Percentiles rank a stretch among this genome's conserved stretches.
phyloP scores from a whole-genome alignment of 352 stramenopile species.

The Albugo laibachii region DNA sequence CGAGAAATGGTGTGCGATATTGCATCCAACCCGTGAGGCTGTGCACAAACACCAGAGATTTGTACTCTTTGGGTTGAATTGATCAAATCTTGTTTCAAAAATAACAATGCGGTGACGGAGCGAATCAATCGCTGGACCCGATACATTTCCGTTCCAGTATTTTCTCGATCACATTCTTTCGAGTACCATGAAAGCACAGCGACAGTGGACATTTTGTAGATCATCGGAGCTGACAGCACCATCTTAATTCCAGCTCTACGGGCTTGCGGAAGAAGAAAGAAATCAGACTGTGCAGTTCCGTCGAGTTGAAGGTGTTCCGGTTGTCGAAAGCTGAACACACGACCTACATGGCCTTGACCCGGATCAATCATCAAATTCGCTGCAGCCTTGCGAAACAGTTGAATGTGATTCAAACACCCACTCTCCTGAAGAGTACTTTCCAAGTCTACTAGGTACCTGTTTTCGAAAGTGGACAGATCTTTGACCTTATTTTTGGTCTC shows the following conservation, averaged over 20 bases:
- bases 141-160: slow-evolving; percentile 31
- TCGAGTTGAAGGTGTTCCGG: slow-evolving; percentile 42
- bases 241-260: slow-evolving; percentile 41
- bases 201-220: slow-evolving; percentile 64
- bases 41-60: too few relatives aligned
- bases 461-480: too few relatives aligned
- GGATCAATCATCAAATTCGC: slow-evolving; percentile 59
- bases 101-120: slow-evolving; percentile 39
- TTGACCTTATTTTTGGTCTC: too few relatives aligned
- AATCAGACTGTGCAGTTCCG: slow-evolving; percentile 28
- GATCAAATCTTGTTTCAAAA: slow-evolving; percentile 22
- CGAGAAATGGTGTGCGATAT: slow-evolving; percentile 19
- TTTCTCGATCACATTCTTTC: slow-evolving; percentile 20
- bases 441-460: background rate
- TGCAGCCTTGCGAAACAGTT: slow-evolving; percentile 51
- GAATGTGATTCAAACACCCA: slow-evolving; percentile 25
- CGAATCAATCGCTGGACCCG: slow-evolving; percentile 46
- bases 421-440: slow-evolving; percentile 10
- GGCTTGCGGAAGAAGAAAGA: slow-evolving; percentile 53
- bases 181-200: slow-evolving; percentile 71
- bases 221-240: slow-evolving; percentile 52
- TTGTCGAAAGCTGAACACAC: slow-evolving; percentile 48
- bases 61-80: too few relatives aligned
- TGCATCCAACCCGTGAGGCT: background rate
- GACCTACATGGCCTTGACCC: slow-evolving; percentile 48